Evolutionary conservation across 257 asterid genomes (phyloP), one percentile per base, ranked within the genome.

Genomic region (Verbena officinalis): DNA sequence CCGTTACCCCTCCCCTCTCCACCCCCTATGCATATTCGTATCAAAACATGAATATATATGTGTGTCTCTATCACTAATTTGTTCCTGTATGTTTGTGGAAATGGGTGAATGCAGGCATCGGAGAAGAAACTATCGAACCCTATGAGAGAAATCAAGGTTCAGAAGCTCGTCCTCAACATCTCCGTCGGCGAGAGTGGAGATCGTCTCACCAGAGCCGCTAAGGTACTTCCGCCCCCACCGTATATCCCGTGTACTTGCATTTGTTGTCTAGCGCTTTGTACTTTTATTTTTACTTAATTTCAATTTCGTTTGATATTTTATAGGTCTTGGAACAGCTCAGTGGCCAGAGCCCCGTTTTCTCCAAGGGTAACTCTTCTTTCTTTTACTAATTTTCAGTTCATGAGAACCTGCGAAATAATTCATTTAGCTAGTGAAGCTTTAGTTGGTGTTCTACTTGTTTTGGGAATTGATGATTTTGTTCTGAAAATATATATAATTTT

Each of bases 131-230:
- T 78, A 59, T 72, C 56, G 67, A 84, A 84, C 64, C 88, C 87
- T 1, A 84, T 84, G 91, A 72, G 91, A 33, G 88, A 84, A 34
- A 84, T 84, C 71, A 84, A 84, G 76, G 91, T 84, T 12, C 91
- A 84, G 74, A 84, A 84, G 77, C 75, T 84, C 49, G 91, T 84
- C 14, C 91, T 84, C 15, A 84, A 84, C 77, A 81, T 84, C 66
- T 84, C 91, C 1, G 91, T 84, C 6, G 91, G 91, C 21, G 91
- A 81, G 78, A 81, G 87, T 9, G 90, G 90, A 42, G 90, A 83
- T 80, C 87, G 89, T 10, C 86, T 80, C 57, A 80, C 86, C 55
- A 77, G 87, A 44, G 85, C 84, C 4, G 84, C 88, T 49, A 81
- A 84, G 83, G 86, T 80, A 0, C 21, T 1, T 0, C n/a, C n/a